Conservation (phyloP, 2,329 filamentous ascomycete genomes). For the Epichloe amarillans region DNA sequence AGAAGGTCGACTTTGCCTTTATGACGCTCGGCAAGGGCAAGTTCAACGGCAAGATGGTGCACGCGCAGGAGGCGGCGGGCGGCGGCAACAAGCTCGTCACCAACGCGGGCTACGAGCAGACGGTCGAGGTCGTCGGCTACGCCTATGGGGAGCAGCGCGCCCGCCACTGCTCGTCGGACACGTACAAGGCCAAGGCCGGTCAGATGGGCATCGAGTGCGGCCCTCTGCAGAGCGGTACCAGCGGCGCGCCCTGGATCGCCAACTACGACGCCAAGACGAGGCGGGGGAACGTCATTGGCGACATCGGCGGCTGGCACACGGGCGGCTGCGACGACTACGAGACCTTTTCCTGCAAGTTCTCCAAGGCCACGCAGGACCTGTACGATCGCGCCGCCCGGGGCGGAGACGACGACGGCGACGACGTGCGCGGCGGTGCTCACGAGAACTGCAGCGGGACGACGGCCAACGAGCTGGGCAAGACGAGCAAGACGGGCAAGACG, state of each 20-base stretch:
- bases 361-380: neutral
- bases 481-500: neutral
- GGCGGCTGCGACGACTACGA: slow-evolving; percentile 7
- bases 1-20: slow-evolving; percentile 7
- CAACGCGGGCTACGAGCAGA: slow-evolving; percentile 3
- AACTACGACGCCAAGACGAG: slow-evolving; percentile 3
- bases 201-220: slow-evolving; percentile 8
- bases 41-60: slow-evolving; percentile 4
- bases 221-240: slow-evolving; percentile 6
- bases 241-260: slow-evolving; percentile 7
- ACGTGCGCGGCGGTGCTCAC: slow-evolving; percentile 1
- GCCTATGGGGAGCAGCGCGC: slow-evolving; percentile 4
- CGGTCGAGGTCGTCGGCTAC: slow-evolving; percentile 6
- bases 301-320: slow-evolving; percentile 7
- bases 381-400: slow-evolving; percentile 1
- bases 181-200: slow-evolving; percentile 5
- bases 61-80: slow-evolving; percentile 6
- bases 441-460: slow-evolving; percentile 1
- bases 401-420: slow-evolving; percentile 1
- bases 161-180: slow-evolving; percentile 5
- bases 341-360: slow-evolving; percentile 5
- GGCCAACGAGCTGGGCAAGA: neutral
- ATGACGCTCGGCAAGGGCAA: slow-evolving; percentile 6
- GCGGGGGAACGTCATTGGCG: slow-evolving; percentile 4
- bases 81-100: slow-evolving; percentile 6